Conservation (phyloP, 768 basidiomycete genomes). For the Piloderma croceum region DNA sequence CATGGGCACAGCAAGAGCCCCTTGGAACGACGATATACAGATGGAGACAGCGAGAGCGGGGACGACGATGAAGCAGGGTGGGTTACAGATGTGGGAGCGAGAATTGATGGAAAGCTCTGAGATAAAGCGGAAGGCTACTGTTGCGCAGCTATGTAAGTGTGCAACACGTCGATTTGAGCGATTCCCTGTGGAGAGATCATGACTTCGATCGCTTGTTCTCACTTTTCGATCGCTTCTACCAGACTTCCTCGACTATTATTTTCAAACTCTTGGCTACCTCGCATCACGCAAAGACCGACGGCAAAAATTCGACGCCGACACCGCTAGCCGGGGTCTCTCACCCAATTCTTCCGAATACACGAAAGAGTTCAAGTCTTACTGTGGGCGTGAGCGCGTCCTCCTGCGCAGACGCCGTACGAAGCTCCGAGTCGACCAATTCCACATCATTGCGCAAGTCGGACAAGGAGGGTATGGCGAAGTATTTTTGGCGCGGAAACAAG, state of each 20-base stretch:
- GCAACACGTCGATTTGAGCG: no score
- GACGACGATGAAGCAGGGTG: slow-evolving; percentile 48
- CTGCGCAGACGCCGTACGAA: slow-evolving; percentile 92
- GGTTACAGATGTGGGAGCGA: slow-evolving; percentile 76
- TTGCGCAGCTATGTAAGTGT: slow-evolving; percentile 93
- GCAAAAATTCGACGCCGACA: slow-evolving; percentile 77
- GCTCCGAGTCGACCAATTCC: slow-evolving; percentile 89
- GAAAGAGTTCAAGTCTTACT: slow-evolving; percentile 89
- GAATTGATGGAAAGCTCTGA: slow-evolving; percentile 81
- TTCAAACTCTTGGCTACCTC: slow-evolving; percentile 88
- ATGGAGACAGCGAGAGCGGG: slow-evolving; percentile 63
- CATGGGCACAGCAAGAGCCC: slow-evolving; percentile 59
- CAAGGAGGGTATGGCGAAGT: slow-evolving; percentile 99
- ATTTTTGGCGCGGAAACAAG: slow-evolving; percentile 89
- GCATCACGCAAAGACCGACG: slow-evolving; percentile 81
- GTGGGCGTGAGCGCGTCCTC: slow-evolving; percentile 87
- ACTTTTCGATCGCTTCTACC: slow-evolving; percentile 9
- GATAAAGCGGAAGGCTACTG: slow-evolving; percentile 91
- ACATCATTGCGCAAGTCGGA: slow-evolving; percentile 97
- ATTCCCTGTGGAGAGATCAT: no score
- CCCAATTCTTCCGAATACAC: slow-evolving; percentile 44
- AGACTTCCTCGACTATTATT: slow-evolving; percentile 99
- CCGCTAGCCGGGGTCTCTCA: slow-evolving; percentile 56
- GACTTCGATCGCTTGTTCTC: slow-evolving; percentile 1
- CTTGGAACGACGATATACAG: slow-evolving; percentile 48